Evolutionary conservation across 1,139 yeast species (phyloP), one percentile per base, ranked within the genome.

Genomic region (Blastobotrys buckinghamii): DNA sequence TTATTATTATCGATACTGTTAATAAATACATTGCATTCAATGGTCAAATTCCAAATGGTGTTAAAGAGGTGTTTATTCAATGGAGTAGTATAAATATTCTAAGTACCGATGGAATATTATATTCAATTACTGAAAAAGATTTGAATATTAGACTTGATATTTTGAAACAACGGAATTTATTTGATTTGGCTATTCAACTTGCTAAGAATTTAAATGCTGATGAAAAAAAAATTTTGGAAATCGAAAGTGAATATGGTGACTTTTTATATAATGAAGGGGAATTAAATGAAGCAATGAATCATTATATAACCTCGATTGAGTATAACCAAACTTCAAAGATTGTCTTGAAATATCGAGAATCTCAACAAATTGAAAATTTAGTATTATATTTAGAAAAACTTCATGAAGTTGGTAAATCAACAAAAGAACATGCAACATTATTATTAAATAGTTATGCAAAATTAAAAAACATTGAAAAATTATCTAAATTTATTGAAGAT

Each of bases 381-480:
- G 77, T 92, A 0, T 72, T 70, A 45, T 90, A 85, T 58, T 69
- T 92, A 38, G 81, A 80, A 60, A 74, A 73, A 15, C 70, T 90
- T 53, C 75, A 85, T 48, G 73, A 73, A 10, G 67, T 69, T 58
- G 65, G 72, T 0, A 58, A 76, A 13, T 82, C 96, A 0, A 77
- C 78, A 35, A 75, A 78, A 42, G 95, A 89, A 62, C 97, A 92
- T 63, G 76, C 89, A 2, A 89, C 97, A 0, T 67, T 92, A 29
- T 70, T 92, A 35, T 68, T 92, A 33, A 86, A 95, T 54, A 83
- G 95, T 46, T 83, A 85, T 59, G 87, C 96, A 55, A 90, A 90
- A 62, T 69, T 88, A 54, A 84, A 83, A 55, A 76, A 77, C 57
- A 73, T 72, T 1, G 77, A 74, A 1, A 82, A 82, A 49, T 69